Evolutionary conservation across 1,284 basidiomycete genomes (phyloP).

Genomic region (Rhodotorula sp.): DNA sequence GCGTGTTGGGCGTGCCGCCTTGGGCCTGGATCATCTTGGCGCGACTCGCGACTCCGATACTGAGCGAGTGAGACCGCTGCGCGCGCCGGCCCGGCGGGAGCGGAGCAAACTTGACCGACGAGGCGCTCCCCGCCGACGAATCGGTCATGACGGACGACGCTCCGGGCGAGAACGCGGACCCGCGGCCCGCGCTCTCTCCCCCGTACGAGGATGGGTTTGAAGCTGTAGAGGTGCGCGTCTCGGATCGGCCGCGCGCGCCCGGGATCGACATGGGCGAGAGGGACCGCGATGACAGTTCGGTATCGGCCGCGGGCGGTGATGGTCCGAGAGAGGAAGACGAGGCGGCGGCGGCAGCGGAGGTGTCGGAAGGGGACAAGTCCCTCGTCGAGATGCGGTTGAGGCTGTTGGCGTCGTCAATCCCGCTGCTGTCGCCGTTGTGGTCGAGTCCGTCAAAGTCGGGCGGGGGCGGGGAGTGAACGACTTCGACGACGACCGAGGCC

Average conservation of each 20-base stretch:
- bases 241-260: background rate
- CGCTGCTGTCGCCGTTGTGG: background rate
- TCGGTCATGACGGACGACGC: background rate
- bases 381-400: background rate
- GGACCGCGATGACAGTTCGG: conserved; percentile 13
- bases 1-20: conserved; percentile 17
- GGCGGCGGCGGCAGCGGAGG: background rate
- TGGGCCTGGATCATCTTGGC: conserved; percentile 36
- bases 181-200: background rate
- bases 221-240: background rate
- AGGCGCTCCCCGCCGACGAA: background rate
- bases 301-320: background rate
- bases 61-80: conserved; percentile 26
- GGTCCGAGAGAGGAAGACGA: too few species aligned
- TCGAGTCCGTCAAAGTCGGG: conserved; percentile 14
- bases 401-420: background rate
- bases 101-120: conserved; percentile 32
- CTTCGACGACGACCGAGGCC: conserved; percentile 20
- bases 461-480: conserved; percentile 18
- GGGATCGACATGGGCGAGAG: conserved; percentile 1
- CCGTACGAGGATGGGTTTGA: conserved; percentile 1
- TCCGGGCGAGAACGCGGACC: background rate
- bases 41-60: conserved; percentile 33
- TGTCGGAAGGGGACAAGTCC: background rate
- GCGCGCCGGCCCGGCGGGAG: conserved; percentile 27